Percentiles rank a stretch among this genome's conserved stretches.
phyloP scores from a whole-genome alignment of 805 yeast genomes.

The Candida nanaspora region DNA sequence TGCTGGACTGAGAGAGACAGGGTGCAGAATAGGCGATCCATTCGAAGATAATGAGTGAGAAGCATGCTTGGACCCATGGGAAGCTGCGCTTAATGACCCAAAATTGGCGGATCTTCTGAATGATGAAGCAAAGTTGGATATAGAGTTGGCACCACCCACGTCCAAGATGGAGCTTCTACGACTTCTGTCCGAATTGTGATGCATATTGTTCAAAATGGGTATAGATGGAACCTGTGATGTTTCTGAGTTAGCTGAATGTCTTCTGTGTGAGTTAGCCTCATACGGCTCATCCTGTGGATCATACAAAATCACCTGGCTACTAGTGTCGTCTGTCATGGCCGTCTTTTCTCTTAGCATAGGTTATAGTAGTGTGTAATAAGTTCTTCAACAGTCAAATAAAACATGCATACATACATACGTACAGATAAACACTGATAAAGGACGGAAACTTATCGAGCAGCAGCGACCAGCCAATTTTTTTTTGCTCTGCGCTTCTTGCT shows the following conservation, averaged over 20 bases:
- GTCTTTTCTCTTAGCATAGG: no score
- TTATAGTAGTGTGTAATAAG: no score
- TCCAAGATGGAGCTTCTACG: slow-evolving; percentile 28
- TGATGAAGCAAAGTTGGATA: slow-evolving; percentile 30
- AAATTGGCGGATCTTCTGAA: slow-evolving; percentile 23
- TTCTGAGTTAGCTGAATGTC: neutral
- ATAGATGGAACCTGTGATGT: neutral
- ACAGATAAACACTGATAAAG: no score
- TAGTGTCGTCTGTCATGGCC: no score
- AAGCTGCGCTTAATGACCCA: neutral
- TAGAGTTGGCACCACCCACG: slow-evolving; percentile 29
- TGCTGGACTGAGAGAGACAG: neutral
- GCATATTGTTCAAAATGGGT: neutral
- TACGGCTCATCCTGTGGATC: neutral
- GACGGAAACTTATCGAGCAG: no score
- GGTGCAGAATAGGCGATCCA: neutral
- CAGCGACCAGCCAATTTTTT: no score
- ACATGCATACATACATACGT: no score
- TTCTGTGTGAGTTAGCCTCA: neutral
- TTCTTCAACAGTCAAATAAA: no score
- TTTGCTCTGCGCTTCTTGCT: no score
- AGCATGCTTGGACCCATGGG: neutral
- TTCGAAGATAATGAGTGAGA: neutral
- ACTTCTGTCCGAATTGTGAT: neutral
- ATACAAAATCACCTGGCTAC: no score